phyloP scores from a whole-genome alignment of 2,329 filamentous ascomycete genomes.

The Clarireedia hainanense region DNA sequence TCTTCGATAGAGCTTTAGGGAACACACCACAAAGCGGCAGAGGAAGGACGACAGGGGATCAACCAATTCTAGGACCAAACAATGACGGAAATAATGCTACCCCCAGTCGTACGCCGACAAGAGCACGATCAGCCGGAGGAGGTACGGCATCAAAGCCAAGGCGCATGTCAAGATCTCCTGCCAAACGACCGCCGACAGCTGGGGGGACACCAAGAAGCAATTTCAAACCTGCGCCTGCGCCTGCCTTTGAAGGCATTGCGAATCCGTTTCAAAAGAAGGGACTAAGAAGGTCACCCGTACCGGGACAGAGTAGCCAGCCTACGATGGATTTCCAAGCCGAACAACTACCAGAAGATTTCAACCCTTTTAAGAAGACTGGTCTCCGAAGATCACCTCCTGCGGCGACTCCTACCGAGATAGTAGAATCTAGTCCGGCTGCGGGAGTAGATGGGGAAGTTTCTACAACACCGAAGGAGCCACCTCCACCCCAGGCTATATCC shows the following conservation, averaged over 20 bases:
- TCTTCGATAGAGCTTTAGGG: constrained; percentile 21
- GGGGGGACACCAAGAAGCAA: constrained; percentile 8
- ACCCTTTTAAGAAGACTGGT: constrained; percentile 13
- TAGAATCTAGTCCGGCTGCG: not conserved
- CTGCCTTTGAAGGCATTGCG: constrained; percentile 7
- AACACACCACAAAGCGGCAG: constrained; percentile 13
- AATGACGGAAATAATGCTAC: not conserved
- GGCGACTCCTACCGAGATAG: not conserved
- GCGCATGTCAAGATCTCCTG: constrained; percentile 23
- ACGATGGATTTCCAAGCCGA: not conserved
- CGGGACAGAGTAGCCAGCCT: constrained; percentile 4
- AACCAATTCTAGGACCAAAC: constrained; percentile 2
- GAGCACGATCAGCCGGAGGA: constrained; percentile 15
- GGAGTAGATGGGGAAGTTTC: not conserved
- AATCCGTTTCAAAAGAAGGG: constrained; percentile 27
- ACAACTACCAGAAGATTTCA: constrained; percentile 6
- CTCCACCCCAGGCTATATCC: not conserved
- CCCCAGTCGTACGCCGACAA: constrained; percentile 10
- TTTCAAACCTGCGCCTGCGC: constrained; percentile 4
- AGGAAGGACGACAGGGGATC: constrained; percentile 12
- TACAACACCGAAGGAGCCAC: constrained; percentile 13
- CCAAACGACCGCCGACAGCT: constrained; percentile 11
- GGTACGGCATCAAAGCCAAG: constrained; percentile 23
- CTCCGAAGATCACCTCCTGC: constrained; percentile 14
- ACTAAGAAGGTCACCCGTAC: constrained; percentile 20